Conservation (phyloP, 441 rosid species). For the Geranium incanum region DNA sequence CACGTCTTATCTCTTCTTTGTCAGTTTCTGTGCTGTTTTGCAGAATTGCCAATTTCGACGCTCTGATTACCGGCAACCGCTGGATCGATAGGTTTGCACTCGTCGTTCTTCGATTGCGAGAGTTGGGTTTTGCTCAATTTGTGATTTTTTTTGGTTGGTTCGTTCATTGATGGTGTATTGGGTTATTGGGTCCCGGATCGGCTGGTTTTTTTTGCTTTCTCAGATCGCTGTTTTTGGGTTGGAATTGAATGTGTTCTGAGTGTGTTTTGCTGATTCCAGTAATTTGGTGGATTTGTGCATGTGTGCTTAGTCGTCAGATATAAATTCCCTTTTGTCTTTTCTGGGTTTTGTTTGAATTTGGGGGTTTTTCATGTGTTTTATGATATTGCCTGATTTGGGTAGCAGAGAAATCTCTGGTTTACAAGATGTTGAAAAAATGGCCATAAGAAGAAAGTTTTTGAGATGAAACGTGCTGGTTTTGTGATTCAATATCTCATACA, state of each 20-base stretch:
- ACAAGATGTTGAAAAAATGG: background rate
- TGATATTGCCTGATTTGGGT: background rate
- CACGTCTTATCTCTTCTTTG: background rate
- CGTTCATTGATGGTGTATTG: background rate
- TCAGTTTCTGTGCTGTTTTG: background rate
- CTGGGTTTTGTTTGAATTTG: background rate
- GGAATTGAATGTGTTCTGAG: background rate
- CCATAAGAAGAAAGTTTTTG: background rate
- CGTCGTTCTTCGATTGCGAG: background rate
- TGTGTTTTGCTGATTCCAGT: background rate
- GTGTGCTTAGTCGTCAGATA: background rate
- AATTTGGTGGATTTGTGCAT: background rate
- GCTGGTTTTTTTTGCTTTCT: background rate
- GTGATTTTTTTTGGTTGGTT: background rate
- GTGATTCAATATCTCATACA: background rate
- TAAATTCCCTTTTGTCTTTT: background rate
- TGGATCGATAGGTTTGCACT: background rate
- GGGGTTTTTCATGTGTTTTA: background rate
- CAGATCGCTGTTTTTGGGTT: conserved; percentile 1
- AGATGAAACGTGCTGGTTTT: background rate
- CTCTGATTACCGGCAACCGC: background rate
- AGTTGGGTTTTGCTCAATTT: background rate
- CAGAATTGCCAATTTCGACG: background rate
- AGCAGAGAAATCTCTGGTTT: background rate
- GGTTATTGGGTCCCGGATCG: conserved; percentile 19